Conservation (phyloP, 306 rosid genomes). For the Cicer yamashitae region DNA sequence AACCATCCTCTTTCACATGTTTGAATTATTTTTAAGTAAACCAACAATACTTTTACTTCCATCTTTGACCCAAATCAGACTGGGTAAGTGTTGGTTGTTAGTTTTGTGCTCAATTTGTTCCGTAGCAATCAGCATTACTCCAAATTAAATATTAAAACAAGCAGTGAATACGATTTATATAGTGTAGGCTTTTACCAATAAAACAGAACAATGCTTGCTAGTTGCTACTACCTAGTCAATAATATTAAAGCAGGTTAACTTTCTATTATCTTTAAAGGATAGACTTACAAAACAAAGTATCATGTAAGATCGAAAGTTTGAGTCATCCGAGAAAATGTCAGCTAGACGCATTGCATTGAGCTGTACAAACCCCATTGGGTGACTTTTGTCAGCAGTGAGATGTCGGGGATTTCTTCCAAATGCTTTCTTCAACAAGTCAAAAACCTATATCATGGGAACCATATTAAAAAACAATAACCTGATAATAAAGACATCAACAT, state of each 20-base stretch:
- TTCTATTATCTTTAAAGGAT: conserved; percentile 33
- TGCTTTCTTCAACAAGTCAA: conserved; percentile 76
- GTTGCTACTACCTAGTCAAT: background rate
- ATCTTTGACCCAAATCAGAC: too few species aligned
- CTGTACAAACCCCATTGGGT: conserved; percentile 85
- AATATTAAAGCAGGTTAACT: conserved; percentile 37
- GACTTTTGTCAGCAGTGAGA: conserved; percentile 55
- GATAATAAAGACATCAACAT: conserved; percentile 6
- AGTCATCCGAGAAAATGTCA: conserved; percentile 93
- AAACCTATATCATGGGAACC: conserved; percentile 60
- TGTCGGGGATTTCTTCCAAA: conserved; percentile 64
- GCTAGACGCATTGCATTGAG: conserved; percentile 98
- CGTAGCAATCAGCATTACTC: background rate
- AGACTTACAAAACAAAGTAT: conserved; percentile 74
- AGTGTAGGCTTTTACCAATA: conserved; percentile 7
- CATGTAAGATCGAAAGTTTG: conserved; percentile 87
- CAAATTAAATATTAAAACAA: conserved; percentile 27
- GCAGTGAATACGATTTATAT: conserved; percentile 9
- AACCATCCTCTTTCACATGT: too few species aligned
- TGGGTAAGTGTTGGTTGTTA: too few species aligned
- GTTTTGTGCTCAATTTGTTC: too few species aligned
- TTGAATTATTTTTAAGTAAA: too few species aligned
- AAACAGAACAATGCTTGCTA: conserved; percentile 22
- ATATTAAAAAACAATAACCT: conserved; percentile 36
- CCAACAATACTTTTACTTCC: too few species aligned